phyloP scores from a whole-genome alignment of 169 alveolate genomes.

The Eimeria falciformis region DNA sequence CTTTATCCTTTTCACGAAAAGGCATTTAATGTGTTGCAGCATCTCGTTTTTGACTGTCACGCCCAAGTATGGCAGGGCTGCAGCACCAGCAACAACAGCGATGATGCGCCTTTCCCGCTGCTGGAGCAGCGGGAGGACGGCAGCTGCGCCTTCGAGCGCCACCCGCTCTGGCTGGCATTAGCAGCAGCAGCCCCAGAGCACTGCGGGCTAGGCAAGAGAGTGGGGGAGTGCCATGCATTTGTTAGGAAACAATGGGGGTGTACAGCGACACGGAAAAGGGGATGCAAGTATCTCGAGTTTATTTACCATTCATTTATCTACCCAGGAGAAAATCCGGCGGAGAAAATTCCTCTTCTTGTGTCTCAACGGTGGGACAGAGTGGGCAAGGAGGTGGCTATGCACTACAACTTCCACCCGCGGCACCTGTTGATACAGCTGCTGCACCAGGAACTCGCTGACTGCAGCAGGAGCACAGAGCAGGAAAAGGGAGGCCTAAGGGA shows the following conservation, averaged over 20 bases:
- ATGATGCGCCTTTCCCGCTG: neutral
- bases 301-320: constrained; percentile 1
- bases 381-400: neutral
- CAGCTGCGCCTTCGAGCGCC: constrained; percentile 58
- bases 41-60: constrained; percentile 37
- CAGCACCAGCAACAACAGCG: neutral
- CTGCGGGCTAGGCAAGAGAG: constrained; percentile 26
- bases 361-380: neutral
- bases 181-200: constrained; percentile 10
- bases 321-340: constrained; percentile 7
- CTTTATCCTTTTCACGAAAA: neutral
- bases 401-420: neutral
- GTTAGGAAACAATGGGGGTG: constrained; percentile 44
- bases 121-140: constrained; percentile 16
- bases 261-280: neutral
- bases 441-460: neutral
- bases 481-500: neutral
- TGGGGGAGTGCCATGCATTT: constrained; percentile 60
- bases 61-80: constrained; percentile 57
- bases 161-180: constrained; percentile 13
- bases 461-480: constrained; percentile 5
- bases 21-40: constrained; percentile 19
- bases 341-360: constrained; percentile 12
- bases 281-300: constrained; percentile 42
- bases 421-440: neutral